Evolutionary conservation across 306 rosid species (phyloP).

Genomic region (Dalbergia cochinchinensis): DNA sequence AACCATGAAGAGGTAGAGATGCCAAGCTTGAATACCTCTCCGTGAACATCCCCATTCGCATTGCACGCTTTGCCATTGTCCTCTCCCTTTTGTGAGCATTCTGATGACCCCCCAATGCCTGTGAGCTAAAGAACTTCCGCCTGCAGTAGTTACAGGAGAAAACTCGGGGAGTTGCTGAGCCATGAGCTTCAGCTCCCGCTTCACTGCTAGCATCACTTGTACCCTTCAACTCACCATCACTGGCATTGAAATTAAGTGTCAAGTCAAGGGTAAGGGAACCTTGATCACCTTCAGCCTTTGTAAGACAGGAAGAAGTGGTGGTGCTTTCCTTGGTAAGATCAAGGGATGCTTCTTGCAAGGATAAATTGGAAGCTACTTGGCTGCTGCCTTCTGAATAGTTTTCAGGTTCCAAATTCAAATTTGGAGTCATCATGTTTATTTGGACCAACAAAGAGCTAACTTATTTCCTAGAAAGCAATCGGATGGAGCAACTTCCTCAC

Average conservation of each 20-base stretch:
- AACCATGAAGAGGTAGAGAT: conserved; percentile 93
- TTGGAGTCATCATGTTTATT: conserved; percentile 68
- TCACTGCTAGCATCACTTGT: conserved; percentile 65
- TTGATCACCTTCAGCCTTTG: conserved; percentile 53
- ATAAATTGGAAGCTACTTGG: conserved; percentile 59
- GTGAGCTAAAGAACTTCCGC: conserved; percentile 91
- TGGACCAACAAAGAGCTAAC: conserved; percentile 32
- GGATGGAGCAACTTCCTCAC: conserved; percentile 39
- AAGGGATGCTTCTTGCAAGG: conserved; percentile 57
- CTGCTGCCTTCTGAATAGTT: conserved; percentile 64
- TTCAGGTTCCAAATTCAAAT: conserved; percentile 74
- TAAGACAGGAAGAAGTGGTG: conserved; percentile 62
- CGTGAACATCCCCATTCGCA: conserved; percentile 90
- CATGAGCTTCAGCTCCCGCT: conserved; percentile 53
- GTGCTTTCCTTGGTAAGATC: conserved; percentile 65
- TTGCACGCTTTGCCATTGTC: conserved; percentile 94
- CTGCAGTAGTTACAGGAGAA: conserved; percentile 91
- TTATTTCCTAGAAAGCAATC: conserved; percentile 37
- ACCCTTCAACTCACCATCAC: conserved; percentile 58
- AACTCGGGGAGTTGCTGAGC: conserved; percentile 65
- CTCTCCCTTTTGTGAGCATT: conserved; percentile 97
- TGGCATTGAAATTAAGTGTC: conserved; percentile 67
- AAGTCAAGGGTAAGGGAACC: conserved; percentile 70
- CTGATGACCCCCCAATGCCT: conserved; percentile 96
- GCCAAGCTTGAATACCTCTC: conserved; percentile 86